Percentiles rank a stretch among this genome's conserved stretches.
Conservation (phyloP, 257 asterid genomes). For the Galeopsis tetrahit region DNA sequence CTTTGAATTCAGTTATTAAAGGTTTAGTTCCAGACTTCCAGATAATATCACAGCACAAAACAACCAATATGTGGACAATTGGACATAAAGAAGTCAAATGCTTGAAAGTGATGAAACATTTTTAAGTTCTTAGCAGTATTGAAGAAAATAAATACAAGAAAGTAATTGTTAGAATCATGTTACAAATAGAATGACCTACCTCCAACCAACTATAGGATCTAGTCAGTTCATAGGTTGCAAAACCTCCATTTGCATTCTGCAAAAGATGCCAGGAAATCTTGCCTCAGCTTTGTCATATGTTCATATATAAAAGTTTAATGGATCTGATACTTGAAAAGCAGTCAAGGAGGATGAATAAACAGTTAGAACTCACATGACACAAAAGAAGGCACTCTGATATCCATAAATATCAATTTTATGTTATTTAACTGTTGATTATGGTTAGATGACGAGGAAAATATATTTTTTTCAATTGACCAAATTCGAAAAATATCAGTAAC, state of each 20-base stretch:
- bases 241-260: slow-evolving; percentile 88
- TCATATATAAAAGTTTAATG: background rate
- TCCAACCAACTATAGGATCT: slow-evolving; percentile 99
- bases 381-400: slow-evolving; percentile 24
- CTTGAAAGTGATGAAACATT: background rate
- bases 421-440: slow-evolving; percentile 11
- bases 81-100: background rate
- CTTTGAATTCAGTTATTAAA: background rate
- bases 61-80: slow-evolving; percentile 13
- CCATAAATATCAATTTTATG: background rate
- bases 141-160: slow-evolving; percentile 17
- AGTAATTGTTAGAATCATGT: slow-evolving; percentile 14
- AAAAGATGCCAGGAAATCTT: slow-evolving; percentile 41
- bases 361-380: slow-evolving; percentile 18
- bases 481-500: slow-evolving; percentile 6
- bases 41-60: slow-evolving; percentile 9
- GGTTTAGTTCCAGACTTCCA: slow-evolving; percentile 25
- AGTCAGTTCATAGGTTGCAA: slow-evolving; percentile 97
- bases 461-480: slow-evolving; percentile 15
- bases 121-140: background rate
- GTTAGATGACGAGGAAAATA: background rate
- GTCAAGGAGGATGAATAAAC: slow-evolving; percentile 9
- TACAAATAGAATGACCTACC: slow-evolving; percentile 51
- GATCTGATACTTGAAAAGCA: slow-evolving; percentile 22
- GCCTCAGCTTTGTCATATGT: slow-evolving; percentile 33